These are phyloP conservation scores for Avicennia marina DNA, from an alignment of 257 asterid species.

Conservation along the genomic window DNA sequence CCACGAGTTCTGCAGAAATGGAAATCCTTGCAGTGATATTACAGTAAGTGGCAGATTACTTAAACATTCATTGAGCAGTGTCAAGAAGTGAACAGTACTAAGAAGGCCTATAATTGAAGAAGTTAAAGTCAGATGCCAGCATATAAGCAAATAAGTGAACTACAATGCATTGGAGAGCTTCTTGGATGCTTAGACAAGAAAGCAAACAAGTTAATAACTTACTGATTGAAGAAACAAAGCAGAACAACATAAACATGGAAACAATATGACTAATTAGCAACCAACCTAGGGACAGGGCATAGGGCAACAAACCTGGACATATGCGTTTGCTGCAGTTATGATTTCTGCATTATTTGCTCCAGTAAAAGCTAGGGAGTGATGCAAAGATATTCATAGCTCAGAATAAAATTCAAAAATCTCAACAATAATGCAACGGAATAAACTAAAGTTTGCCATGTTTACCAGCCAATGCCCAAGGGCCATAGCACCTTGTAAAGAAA, in stretches of 20 bases:
- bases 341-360: slow-evolving; percentile 80
- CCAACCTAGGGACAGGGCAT: slow-evolving; percentile 4
- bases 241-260: slow-evolving; percentile 2
- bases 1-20: too few relatives aligned
- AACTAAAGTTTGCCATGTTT: slow-evolving; percentile 5
- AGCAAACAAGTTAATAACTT: neutral
- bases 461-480: slow-evolving; percentile 81
- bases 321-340: slow-evolving; percentile 72
- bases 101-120: neutral
- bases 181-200: neutral
- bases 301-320: slow-evolving; percentile 62
- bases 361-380: slow-evolving; percentile 57
- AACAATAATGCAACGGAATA: neutral
- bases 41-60: too few relatives aligned
- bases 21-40: too few relatives aligned
- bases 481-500: slow-evolving; percentile 62
- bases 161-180: neutral
- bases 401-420: slow-evolving; percentile 3
- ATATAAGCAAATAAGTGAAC: neutral
- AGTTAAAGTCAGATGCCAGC: neutral
- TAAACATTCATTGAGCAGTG: too few relatives aligned
- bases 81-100: too few relatives aligned
- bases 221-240: neutral
- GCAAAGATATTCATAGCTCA: slow-evolving; percentile 17
- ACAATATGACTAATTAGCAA: neutral